phyloP scores from a whole-genome alignment of 176 grass and related monocot species.

The sorghum (Sorghum bicolor) region DNA sequence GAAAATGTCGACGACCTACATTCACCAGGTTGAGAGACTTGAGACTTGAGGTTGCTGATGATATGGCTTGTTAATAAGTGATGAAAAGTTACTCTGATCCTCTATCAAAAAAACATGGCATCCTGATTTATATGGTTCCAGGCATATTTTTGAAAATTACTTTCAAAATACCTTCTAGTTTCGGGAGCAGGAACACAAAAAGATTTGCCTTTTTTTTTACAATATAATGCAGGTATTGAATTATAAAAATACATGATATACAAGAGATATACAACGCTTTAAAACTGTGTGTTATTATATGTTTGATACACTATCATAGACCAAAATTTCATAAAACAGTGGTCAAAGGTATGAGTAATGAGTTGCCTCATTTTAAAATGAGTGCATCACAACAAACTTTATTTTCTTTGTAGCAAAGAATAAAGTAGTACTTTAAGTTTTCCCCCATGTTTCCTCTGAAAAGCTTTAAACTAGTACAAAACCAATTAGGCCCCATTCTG shows the following conservation, averaged over 20 bases:
- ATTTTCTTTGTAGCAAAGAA: too few relatives aligned
- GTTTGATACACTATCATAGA: too few relatives aligned
- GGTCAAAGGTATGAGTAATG: too few relatives aligned
- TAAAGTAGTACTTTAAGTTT: too few relatives aligned
- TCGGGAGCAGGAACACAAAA: background rate
- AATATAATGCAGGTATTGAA: background rate
- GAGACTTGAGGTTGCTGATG: background rate
- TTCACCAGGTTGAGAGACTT: background rate
- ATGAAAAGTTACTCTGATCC: background rate
- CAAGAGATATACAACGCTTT: background rate
- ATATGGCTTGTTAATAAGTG: background rate
- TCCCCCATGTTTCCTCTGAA: too few relatives aligned
- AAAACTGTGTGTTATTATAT: background rate
- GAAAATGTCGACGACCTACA: too few relatives aligned
- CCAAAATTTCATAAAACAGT: too few relatives aligned
- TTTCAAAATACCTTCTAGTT: background rate
- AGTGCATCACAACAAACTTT: too few relatives aligned
- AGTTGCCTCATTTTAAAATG: too few relatives aligned
- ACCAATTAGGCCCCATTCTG: too few relatives aligned
- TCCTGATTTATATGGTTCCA: background rate
- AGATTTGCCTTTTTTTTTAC: background rate
- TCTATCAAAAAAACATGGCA: background rate
- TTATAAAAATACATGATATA: too few relatives aligned
- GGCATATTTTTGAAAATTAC: background rate
- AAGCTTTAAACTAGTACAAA: too few relatives aligned